Evolutionary conservation across 306 rosid genomes (phyloP), one percentile per base, ranked within the genome.

Genomic region (Dicorynia guianensis): DNA sequence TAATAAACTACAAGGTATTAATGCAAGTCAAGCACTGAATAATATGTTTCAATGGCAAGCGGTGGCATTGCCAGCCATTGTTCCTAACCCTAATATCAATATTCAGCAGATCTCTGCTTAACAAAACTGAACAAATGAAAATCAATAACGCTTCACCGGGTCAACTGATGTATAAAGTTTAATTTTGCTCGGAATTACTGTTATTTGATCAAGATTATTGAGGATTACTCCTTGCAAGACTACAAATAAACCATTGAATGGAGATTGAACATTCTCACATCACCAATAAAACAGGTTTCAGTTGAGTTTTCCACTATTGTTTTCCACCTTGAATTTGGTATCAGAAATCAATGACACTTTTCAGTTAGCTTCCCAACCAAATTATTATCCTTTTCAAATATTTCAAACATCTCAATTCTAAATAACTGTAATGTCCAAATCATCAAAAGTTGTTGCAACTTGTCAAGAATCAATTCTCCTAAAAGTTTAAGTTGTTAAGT

Each of bases 391-490:
- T 25, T 35, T 11, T 4, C 17, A 11, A 33, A 59, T 33, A 25
- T 25, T 72, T 60, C 4, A 57, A 47, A 10, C 60, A 35, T 3
- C 53, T 14, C 11, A 69, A 34, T 35, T 34, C 30, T 25, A 25
- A 6, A 52, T 60, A 48, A 19, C 18, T 60, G 44, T 60, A 43
- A 63, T 12, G 62, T 13, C 6, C 10, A 34, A 67, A 35, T 56
- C 52, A 76, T 46, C 59, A 12, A 34, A 52, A 67, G 62, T 35
- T 8, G 25, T 67, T 47, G 67, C 35, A 44, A 76, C 48, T 35
- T n/a, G n/a, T n/a, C n/a, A n/a, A n/a, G n/a, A n/a, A n/a, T n/a
- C n/a, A n/a, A n/a, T n/a, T n/a, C n/a, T n/a, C n/a, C n/a, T n/a
- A n/a, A n/a, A n/a, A n/a, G n/a, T n/a, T n/a, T n/a, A n/a, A n/a